Evolutionary conservation across 176 grass and related monocot species (phyloP), one percentile per base, ranked within the genome.

Genomic region (Elymus sibiricus): DNA sequence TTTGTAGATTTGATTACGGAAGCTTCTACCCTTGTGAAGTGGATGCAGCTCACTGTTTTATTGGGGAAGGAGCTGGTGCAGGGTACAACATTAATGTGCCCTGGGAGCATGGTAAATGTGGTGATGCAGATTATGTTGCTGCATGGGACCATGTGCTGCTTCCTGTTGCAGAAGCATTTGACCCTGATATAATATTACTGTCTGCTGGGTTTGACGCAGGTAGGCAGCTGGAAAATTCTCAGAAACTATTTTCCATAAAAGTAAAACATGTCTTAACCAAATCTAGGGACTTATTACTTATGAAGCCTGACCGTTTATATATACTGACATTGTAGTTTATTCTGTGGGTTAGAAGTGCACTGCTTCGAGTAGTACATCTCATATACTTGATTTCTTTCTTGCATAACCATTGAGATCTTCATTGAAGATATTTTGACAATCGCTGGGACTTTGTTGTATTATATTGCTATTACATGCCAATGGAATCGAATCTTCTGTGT

Each of bases 121-220:
- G 97, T 47, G 97, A 98, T 76, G 86, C 94, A 84, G 97, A 98
- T 82, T 98, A 98, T 61, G 28, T 92, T 77, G 97, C 97, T 78
- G 94, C 79, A 58, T 98, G 97, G 94, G 92, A 98, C 61, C 85
- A 94, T 88, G 70, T 98, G 75, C 76, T 98, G 74, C 86, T 98
- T 90, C 97, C 97, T 64, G 83, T 98, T 5, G 73, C 83, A 35
- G 75, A 95, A 85, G 56, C 76, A 88, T 98, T 89, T 89, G 82
- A 87, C 79, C 92, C 97, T 85, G 90, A 98, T 84, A 94, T 98
- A 66, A 85, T 98, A 82, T 77, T 98, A 74, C 73, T 95, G 46
- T 98, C 97, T 80, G 94, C 97, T 82, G 97, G 97, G 80, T 98
- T 95, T 88, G 97, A 98, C 62, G 93, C 97, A 94, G 97, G 97